Evolutionary conservation across 169 alveolate species (phyloP), one percentile per base, ranked within the genome.

Genomic region (Cryptosporidium sp.): DNA sequence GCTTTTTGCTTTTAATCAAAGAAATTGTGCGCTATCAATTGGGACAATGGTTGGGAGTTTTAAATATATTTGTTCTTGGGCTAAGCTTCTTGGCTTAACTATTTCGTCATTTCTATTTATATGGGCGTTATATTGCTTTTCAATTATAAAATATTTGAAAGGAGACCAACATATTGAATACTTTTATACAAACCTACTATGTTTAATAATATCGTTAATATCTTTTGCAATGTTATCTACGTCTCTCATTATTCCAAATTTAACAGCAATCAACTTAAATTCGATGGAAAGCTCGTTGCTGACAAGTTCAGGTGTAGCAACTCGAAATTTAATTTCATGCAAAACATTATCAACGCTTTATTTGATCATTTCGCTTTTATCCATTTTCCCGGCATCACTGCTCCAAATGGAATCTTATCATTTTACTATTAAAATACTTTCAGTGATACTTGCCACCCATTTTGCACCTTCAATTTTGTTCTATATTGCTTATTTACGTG

Each of bases 1-100:
- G 10, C 68, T 80, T 2, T 80, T 80, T 80, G 89, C 89, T 4
- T 80, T 62, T 48, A 80, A 80, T 67, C 89, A 80, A 62, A 80
- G 75, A 41, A 80, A 35, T n/a, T 80, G 89, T 62, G 43, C 89
- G 16, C 3, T 80, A 31, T 80, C 89, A 1, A 59, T 80, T n/a
- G 75, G 80, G 5, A 80, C 89, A 37, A 73, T 65, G 12, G 89
- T 80, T 61, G 89, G 89, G 16, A 80, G 74, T 26, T 80, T 61
- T 62, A 80, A 68, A 41, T 41, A 48, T 43, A 80, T 80, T 26
- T 45, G 68, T 41, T 59, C 75, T 41, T 80, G 89, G 89, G 89
- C 58, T 7, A 80, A 80, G 39, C 68, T 80, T n/a, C 68, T 65
- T 43, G 89, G 80, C 3, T 23, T 80, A 16, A 43, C 68, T 29